Conservation (phyloP, 1,139 yeast species). For the Protomyces macrosporus region DNA sequence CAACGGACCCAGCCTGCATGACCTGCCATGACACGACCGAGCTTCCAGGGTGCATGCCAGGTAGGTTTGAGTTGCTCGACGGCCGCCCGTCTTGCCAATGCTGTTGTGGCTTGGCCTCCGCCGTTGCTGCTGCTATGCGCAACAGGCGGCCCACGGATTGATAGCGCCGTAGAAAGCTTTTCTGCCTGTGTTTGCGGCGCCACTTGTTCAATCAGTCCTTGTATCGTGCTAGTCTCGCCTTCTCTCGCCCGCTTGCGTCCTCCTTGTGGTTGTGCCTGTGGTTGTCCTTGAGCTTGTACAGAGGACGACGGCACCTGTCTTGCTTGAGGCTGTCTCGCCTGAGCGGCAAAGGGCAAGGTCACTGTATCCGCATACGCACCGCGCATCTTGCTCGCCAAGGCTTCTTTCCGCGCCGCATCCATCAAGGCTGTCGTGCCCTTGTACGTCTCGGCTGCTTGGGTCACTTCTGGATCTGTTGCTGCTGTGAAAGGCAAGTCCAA, state of each 20-base stretch:
- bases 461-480: not conserved
- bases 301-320: too few relatives aligned
- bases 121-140: not conserved
- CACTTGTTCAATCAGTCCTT: constrained; percentile 30
- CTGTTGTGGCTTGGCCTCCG: not conserved
- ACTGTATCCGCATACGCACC: not conserved
- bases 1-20: constrained; percentile 91
- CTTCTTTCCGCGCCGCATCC: not conserved
- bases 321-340: not conserved
- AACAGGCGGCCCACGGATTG: not conserved
- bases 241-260: constrained; percentile 8
- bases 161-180: constrained; percentile 2
- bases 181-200: constrained; percentile 31
- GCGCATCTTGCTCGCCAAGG: not conserved
- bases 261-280: not conserved
- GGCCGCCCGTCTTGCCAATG: constrained; percentile 20
- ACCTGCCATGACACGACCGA: constrained; percentile 72
- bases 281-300: not conserved
- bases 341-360: not conserved
- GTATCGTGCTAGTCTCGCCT: constrained; percentile 15
- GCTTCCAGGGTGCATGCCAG: constrained; percentile 64
- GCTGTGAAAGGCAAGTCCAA: not conserved
- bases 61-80: constrained; percentile 39
- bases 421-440: not conserved
- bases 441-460: not conserved